Evolutionary conservation across 495 filamentous ascomycete genomes (phyloP), one percentile per base, ranked within the genome.

Genomic region (Podospora anserina): DNA sequence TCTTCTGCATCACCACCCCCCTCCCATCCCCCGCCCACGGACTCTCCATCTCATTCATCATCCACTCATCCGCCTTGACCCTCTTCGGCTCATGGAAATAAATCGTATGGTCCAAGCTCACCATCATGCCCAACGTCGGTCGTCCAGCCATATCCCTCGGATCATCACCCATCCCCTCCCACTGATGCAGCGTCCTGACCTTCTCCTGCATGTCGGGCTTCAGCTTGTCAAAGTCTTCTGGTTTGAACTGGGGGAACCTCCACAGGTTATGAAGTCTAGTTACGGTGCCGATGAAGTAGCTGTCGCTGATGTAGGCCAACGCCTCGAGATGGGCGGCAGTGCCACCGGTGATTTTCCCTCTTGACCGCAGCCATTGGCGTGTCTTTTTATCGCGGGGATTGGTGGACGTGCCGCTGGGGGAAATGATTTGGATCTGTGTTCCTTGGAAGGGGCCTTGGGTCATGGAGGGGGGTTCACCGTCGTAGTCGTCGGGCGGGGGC

Each of bases 21-120:
- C 94, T 86, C 19, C 93, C 94, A 72, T 96, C 92, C 16, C 92
- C 93, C 19, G 89, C 87, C 95, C 95, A 99, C n/a, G 94, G 92
- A 67, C 88, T 94, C 79, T 92, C 88, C 88, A 93, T 94, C 84
- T 97, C 94, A 19, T 85, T 87, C 69, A 96, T 86, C 86, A 97
- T 88, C 95, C 95, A 99, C 77, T 97, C 92, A 77, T 98, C 95
- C 13, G 92, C 92, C 54, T 85, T 84, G 76, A 97, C 92, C 32
- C 85, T 86, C 71, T 83, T 80, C 54, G 92, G 92, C 71, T 90
- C 88, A 73, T 99, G 96, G 79, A 99, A 99, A 78, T 96, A 97
- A 58, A 99, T 97, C 3, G 88, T 90, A 80, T 95, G 92, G 77
- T 99, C 95, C 23, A 99, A 80, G 65, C 89, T 93, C 66, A 98